Percentiles rank a stretch among this genome's conserved stretches.
phyloP scores from a whole-genome alignment of 257 asterid genomes.

The Linaria vulgaris region DNA sequence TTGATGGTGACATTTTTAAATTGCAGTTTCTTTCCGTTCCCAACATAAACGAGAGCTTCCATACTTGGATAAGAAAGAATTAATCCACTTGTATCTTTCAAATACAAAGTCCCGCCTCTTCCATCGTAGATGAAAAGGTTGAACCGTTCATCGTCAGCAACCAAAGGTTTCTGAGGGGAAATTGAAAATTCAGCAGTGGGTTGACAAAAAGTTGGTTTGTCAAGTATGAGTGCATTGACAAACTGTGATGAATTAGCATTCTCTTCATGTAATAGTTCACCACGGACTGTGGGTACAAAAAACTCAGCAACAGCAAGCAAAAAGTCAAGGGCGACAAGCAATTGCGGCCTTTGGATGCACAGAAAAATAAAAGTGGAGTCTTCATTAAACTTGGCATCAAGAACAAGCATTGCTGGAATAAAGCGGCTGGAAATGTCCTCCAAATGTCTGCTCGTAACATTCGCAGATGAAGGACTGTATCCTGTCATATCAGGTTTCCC shows the following conservation, averaged over 20 bases:
- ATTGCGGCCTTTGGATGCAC: conserved; percentile 94
- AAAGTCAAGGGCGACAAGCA: conserved; percentile 96
- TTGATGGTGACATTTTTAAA: conserved; percentile 81
- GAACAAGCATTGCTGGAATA: conserved; percentile 80
- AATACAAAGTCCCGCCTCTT: conserved; percentile 77
- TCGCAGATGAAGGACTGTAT: conserved; percentile 37
- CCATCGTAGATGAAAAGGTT: conserved; percentile 85
- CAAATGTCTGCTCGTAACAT: conserved; percentile 29
- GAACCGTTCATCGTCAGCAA: conserved; percentile 84
- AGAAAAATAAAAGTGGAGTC: conserved; percentile 59
- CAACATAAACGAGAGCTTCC: conserved; percentile 80
- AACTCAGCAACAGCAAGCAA: conserved; percentile 84
- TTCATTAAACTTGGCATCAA: conserved; percentile 75
- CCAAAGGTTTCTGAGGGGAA: conserved; percentile 76
- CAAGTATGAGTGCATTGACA: conserved; percentile 74
- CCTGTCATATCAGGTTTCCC: conserved; percentile 68
- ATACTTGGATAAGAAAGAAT: conserved; percentile 59
- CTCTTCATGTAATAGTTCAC: conserved; percentile 59
- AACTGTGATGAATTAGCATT: conserved; percentile 47
- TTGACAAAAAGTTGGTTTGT: conserved; percentile 63
- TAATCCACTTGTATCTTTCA: conserved; percentile 70
- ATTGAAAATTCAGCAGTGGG: conserved; percentile 64
- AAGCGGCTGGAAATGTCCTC: conserved; percentile 40
- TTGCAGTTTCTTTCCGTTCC: conserved; percentile 85
- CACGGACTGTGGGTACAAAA: conserved; percentile 91